These are phyloP conservation scores for Zasmidium cellare DNA, from an alignment of 2,329 filamentous ascomycete genomes.

Conservation along the genomic window DNA sequence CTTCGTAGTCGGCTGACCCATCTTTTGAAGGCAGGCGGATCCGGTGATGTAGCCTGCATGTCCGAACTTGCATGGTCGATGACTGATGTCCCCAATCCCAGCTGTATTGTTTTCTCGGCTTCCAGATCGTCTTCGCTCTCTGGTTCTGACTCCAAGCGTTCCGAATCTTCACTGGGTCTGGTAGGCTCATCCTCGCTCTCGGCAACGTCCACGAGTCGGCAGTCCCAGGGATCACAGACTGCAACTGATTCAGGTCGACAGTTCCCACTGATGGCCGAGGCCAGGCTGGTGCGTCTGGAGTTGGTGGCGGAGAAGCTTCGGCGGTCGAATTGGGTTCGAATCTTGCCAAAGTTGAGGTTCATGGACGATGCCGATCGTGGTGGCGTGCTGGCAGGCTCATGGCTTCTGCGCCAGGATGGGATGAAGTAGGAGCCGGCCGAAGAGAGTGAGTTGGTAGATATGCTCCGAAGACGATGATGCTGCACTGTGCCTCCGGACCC, in stretches of 20 bases:
- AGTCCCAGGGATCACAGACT: not conserved
- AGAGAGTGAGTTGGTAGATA: conserved; percentile 30
- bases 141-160: conserved; percentile 6
- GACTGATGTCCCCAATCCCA: not conserved
- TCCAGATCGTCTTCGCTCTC: not conserved
- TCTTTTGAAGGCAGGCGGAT: conserved; percentile 61
- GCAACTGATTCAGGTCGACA: conserved; percentile 7
- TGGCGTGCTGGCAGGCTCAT: conserved; percentile 3
- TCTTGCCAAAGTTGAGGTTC: conserved; percentile 13
- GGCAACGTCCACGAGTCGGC: conserved; percentile 14
- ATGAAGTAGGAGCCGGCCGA: conserved; percentile 24
- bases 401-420: conserved; percentile 13
- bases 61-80: conserved; percentile 4
- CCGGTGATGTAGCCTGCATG: not conserved
- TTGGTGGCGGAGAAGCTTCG: conserved; percentile 11
- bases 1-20: conserved; percentile 72
- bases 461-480: conserved; percentile 26
- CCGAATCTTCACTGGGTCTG: not conserved
- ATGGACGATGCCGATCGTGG: conserved; percentile 13
- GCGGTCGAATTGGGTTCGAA: conserved; percentile 6
- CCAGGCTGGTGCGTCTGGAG: conserved; percentile 16
- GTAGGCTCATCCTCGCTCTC: conserved; percentile 11
- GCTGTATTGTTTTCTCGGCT: conserved; percentile 2
- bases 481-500: conserved; percentile 28
- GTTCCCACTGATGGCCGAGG: conserved; percentile 13